These are phyloP conservation scores for Arabidopsis hybrid DNA, from an alignment of 441 rosid genomes.

Conservation along the genomic window DNA sequence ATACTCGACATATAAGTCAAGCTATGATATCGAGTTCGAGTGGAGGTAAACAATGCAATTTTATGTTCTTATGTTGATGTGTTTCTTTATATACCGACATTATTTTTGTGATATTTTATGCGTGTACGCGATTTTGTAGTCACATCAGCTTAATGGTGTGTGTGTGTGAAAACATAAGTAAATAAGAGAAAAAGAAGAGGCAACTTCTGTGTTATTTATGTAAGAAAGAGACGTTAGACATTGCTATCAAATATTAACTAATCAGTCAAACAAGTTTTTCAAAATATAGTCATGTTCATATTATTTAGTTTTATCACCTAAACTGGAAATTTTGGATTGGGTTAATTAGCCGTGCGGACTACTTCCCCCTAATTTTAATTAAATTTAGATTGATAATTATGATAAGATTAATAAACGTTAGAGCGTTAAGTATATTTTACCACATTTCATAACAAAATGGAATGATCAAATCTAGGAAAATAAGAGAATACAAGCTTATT, in stretches of 20 bases:
- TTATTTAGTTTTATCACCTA: not conserved
- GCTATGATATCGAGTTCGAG: not conserved
- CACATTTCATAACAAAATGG: not conserved
- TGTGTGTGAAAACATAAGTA: constrained; percentile 36
- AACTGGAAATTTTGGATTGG: not conserved
- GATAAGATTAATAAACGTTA: not conserved
- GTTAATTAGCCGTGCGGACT: constrained; percentile 42
- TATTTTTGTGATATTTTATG: not conserved
- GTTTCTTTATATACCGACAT: constrained; percentile 26
- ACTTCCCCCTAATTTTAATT: not conserved
- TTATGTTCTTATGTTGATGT: not conserved
- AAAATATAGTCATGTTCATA: constrained; percentile 40
- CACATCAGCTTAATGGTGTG: constrained; percentile 26
- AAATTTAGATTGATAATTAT: not conserved
- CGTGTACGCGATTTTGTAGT: constrained; percentile 39
- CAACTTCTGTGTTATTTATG: constrained; percentile 13
- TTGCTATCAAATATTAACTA: constrained; percentile 18
- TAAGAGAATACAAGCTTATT: not conserved
- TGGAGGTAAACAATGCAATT: not conserved
- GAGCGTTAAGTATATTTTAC: not conserved
- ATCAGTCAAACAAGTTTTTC: constrained; percentile 40
- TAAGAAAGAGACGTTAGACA: constrained; percentile 14
- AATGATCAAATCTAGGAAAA: not conserved
- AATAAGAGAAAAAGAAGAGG: constrained; percentile 15
- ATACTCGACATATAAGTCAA: not conserved